Conservation (phyloP, 1,284 basidiomycete species). For the Trichosporon inkin region DNA sequence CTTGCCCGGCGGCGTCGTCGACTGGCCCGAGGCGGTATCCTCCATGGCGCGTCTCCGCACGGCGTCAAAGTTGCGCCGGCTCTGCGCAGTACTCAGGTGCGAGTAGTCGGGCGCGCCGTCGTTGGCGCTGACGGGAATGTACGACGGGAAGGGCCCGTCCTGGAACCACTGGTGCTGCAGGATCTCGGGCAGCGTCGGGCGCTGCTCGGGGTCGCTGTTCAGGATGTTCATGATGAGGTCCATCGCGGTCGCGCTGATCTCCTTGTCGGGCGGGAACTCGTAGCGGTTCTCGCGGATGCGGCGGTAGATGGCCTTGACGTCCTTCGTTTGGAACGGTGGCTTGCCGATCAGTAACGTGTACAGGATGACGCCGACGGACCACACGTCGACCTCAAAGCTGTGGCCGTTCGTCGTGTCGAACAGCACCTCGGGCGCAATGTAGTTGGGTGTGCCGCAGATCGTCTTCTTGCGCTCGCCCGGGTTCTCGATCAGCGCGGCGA, state of each 20-base stretch:
- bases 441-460: conserved; percentile 97
- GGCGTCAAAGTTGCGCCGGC: conserved; percentile 63
- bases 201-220: conserved; percentile 69
- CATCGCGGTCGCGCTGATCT: conserved; percentile 67
- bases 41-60: conserved; percentile 43
- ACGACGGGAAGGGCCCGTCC: conserved; percentile 71
- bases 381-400: conserved; percentile 96
- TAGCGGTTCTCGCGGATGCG: conserved; percentile 93
- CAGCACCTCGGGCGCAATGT: conserved; percentile 95
- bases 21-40: conserved; percentile 12
- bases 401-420: conserved; percentile 95
- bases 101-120: conserved; percentile 70
- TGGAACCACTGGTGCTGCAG: conserved; percentile 82
- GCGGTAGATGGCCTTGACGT: conserved; percentile 92
- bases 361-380: conserved; percentile 95
- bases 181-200: conserved; percentile 81
- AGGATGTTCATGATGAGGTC: conserved; percentile 81
- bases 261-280: conserved; percentile 76
- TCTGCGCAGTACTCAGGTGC: conserved; percentile 60
- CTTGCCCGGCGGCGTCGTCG: conserved; percentile 20
- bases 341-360: conserved; percentile 92
- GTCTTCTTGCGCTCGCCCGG: conserved; percentile 97
- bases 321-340: conserved; percentile 96
- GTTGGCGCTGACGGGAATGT: conserved; percentile 73
- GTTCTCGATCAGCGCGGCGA: conserved; percentile 93